Conservation (phyloP, 2,329 filamentous ascomycete genomes). For the Huntiella decipiens region DNA sequence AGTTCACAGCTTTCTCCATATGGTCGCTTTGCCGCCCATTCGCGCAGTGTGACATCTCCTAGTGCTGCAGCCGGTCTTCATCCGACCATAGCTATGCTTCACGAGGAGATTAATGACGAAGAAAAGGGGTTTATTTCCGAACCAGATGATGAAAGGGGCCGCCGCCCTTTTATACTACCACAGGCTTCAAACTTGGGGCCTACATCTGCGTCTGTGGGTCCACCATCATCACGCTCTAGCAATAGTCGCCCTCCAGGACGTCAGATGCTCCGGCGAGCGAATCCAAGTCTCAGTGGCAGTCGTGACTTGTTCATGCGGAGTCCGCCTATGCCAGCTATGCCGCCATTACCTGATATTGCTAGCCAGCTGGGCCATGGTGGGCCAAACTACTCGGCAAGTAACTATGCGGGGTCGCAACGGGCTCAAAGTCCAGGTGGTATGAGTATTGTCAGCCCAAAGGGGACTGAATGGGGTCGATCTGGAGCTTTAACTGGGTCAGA, state of each 20-base stretch:
- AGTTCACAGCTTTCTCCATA: background rate
- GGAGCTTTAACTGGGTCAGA: slow-evolving; percentile 1
- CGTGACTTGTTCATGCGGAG: slow-evolving; percentile 5
- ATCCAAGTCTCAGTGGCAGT: slow-evolving; percentile 3
- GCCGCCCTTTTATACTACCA: slow-evolving; percentile 15
- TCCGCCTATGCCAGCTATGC: slow-evolving; percentile 1
- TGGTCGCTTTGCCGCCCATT: slow-evolving; percentile 27
- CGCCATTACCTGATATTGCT: background rate
- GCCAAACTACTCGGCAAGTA: too few species aligned
- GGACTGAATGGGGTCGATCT: background rate
- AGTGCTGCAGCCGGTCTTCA: slow-evolving; percentile 37
- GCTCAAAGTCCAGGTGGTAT: background rate
- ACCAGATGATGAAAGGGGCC: slow-evolving; percentile 38
- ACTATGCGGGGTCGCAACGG: background rate
- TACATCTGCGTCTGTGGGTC: background rate
- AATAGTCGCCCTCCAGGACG: background rate
- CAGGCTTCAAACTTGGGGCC: slow-evolving; percentile 17
- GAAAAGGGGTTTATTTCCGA: slow-evolving; percentile 68
- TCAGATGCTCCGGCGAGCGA: background rate
- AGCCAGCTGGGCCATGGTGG: too few species aligned
- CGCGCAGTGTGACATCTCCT: slow-evolving; percentile 71
- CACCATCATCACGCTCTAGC: background rate
- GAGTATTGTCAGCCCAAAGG: background rate
- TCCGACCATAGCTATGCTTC: slow-evolving; percentile 14
- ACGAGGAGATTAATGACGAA: slow-evolving; percentile 53